phyloP scores from a whole-genome alignment of 1,139 yeast genomes.

The Candida sp. region DNA sequence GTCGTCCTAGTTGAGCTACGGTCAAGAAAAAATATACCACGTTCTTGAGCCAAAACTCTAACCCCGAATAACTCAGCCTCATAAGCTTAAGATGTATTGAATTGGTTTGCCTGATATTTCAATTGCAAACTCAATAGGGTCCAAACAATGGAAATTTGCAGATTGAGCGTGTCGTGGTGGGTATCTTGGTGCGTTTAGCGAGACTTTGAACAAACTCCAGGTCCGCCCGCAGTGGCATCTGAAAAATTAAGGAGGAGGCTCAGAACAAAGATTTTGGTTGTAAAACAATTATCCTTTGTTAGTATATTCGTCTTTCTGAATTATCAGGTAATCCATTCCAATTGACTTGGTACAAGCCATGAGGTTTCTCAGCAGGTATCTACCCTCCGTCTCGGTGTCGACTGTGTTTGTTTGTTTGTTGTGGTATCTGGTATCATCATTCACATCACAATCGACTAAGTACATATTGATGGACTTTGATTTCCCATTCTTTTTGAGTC shows the following conservation, averaged over 20 bases:
- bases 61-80: too few relatives aligned
- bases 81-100: too few relatives aligned
- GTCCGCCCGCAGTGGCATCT: neutral
- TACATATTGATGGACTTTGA: conserved; percentile 36
- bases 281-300: neutral
- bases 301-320: too few relatives aligned
- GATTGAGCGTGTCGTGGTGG: neutral
- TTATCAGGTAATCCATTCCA: too few relatives aligned
- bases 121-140: too few relatives aligned
- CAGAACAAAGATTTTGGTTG: neutral
- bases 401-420: conserved; percentile 21
- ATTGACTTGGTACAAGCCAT: neutral
- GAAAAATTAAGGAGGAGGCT: neutral
- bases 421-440: conserved; percentile 47
- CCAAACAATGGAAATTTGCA: neutral
- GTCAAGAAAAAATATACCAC: neutral
- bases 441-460: conserved; percentile 49
- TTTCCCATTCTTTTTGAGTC: conserved; percentile 49
- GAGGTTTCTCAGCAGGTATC: neutral
- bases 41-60: neutral
- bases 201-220: neutral
- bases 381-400: neutral
- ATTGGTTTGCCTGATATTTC: too few relatives aligned
- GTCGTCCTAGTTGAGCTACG: neutral
- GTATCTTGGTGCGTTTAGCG: neutral